A percentile compares a stretch with the other conserved stretches of the same genome.
These are phyloP conservation scores for Trametes elegans DNA, from an alignment of 768 basidiomycete species.

Conservation along the genomic window DNA sequence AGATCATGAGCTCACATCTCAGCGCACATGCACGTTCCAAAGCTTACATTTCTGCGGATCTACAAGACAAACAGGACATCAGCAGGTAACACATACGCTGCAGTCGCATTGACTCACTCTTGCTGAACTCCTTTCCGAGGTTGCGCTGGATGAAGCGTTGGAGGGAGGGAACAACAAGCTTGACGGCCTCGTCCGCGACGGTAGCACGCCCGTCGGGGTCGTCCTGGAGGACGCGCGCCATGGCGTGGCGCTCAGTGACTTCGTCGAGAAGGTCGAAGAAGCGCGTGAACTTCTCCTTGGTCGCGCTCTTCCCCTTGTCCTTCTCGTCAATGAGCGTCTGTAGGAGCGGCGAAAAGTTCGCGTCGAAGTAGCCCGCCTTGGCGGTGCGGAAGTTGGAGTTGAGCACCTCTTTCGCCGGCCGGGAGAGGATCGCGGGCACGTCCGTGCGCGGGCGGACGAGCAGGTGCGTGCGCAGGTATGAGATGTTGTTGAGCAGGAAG, in stretches of 20 bases:
- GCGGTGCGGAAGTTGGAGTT: conserved; percentile 74
- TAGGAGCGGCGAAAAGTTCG: conserved; percentile 78
- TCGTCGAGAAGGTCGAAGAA: conserved; percentile 84
- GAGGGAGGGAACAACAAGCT: conserved; percentile 72
- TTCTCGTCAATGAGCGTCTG: conserved; percentile 53
- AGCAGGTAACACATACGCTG: not conserved
- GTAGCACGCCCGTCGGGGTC: conserved; percentile 57
- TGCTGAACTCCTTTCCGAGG: conserved; percentile 80
- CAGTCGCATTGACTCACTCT: conserved; percentile 49
- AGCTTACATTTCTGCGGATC: conserved; percentile 76
- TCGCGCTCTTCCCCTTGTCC: conserved; percentile 52
- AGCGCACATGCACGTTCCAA: conserved; percentile 52
- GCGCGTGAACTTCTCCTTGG: conserved; percentile 79
- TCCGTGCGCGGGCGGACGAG: conserved; percentile 48
- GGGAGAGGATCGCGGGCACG: conserved; percentile 54
- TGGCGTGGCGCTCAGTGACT: conserved; percentile 68
- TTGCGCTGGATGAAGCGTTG: conserved; percentile 74
- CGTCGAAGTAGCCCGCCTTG: conserved; percentile 81
- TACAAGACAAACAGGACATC: conserved; percentile 25
- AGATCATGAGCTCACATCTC: conserved; percentile 54
- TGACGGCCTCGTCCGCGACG: conserved; percentile 71
- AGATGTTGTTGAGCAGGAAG: conserved; percentile 78
- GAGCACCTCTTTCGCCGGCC: conserved; percentile 58
- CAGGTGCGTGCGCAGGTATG: conserved; percentile 63
- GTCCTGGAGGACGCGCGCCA: conserved; percentile 69